Conservation (phyloP, 2,329 filamentous ascomycete genomes). For the Moelleriella libera region DNA sequence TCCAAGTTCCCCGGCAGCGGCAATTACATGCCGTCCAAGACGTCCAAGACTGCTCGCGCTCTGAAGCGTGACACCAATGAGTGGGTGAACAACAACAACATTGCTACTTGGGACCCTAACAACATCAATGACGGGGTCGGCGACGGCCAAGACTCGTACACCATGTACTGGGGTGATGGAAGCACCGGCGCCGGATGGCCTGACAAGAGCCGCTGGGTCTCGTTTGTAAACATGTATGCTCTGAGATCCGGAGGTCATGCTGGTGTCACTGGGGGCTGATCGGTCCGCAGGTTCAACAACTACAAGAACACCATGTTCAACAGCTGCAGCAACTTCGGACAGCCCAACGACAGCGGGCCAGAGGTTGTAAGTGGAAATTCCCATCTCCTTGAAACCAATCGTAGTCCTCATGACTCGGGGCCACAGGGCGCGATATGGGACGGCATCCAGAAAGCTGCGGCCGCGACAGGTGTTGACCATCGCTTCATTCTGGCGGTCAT, state of each 20-base stretch:
- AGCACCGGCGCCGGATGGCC: slow-evolving; percentile 16
- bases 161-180: slow-evolving; percentile 15
- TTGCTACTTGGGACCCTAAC: slow-evolving; percentile 2
- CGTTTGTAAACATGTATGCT: slow-evolving; percentile 12
- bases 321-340: slow-evolving; percentile 5
- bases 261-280: not conserved
- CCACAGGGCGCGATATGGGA: slow-evolving; percentile 11
- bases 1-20: not conserved
- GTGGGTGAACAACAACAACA: not conserved
- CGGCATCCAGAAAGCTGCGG: slow-evolving; percentile 18
- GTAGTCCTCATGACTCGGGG: not conserved
- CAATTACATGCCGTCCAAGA: slow-evolving; percentile 1
- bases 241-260: not conserved
- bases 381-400: not conserved
- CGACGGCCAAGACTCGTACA: slow-evolving; percentile 13
- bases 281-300: slow-evolving; percentile 7
- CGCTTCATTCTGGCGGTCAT: slow-evolving; percentile 29
- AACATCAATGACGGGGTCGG: slow-evolving; percentile 5
- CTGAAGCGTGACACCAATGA: not conserved
- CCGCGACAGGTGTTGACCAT: slow-evolving; percentile 15
- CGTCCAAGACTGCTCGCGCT: not conserved
- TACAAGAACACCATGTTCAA: slow-evolving; percentile 10
- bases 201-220: slow-evolving; percentile 12
- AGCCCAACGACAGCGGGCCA: slow-evolving; percentile 8
- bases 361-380: slow-evolving; percentile 6